Percentiles rank a stretch among this genome's conserved stretches.
These are phyloP conservation scores for Phenoliferia sp. DNA, from an alignment of 1,284 basidiomycete species.

Conservation along the genomic window DNA sequence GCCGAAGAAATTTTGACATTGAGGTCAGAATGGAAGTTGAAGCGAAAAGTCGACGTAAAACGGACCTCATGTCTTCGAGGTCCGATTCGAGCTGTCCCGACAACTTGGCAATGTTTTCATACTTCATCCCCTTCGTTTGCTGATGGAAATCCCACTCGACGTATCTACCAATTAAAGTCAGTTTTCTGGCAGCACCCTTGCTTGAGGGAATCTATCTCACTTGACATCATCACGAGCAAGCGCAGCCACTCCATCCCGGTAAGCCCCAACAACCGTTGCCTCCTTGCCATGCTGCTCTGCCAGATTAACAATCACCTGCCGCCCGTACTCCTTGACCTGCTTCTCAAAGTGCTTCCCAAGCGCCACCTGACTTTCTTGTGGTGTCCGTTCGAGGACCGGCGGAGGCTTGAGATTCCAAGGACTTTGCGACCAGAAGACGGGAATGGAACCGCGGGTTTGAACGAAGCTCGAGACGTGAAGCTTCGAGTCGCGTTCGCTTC, in stretches of 20 bases:
- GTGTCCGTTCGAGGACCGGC: slow-evolving; percentile 72
- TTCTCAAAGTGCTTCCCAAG: slow-evolving; percentile 70
- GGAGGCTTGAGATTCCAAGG: slow-evolving; percentile 74
- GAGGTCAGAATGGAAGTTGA: background rate
- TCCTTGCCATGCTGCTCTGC: slow-evolving; percentile 89
- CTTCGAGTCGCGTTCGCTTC: slow-evolving; percentile 57
- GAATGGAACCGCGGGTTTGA: slow-evolving; percentile 83
- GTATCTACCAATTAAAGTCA: slow-evolving; percentile 47
- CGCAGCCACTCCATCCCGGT: slow-evolving; percentile 62
- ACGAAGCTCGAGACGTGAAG: slow-evolving; percentile 79
- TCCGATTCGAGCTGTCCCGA: slow-evolving; percentile 62
- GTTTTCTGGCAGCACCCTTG: background rate
- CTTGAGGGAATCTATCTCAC: slow-evolving; percentile 48
- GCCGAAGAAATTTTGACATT: too few relatives aligned
- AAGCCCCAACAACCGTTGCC: slow-evolving; percentile 69
- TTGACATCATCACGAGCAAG: slow-evolving; percentile 50
- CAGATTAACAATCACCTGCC: slow-evolving; percentile 77
- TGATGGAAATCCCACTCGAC: slow-evolving; percentile 72
- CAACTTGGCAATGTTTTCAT: slow-evolving; percentile 80
- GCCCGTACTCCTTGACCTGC: slow-evolving; percentile 66
- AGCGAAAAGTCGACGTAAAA: background rate
- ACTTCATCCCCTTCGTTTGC: slow-evolving; percentile 88
- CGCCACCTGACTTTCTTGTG: slow-evolving; percentile 64
- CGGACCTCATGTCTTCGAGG: slow-evolving; percentile 70
- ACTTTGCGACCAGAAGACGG: slow-evolving; percentile 36